Evolutionary conservation across 73 alveolate genomes (phyloP), one percentile per base, ranked within the genome.

Genomic region (Tetrahymena borealis): DNA sequence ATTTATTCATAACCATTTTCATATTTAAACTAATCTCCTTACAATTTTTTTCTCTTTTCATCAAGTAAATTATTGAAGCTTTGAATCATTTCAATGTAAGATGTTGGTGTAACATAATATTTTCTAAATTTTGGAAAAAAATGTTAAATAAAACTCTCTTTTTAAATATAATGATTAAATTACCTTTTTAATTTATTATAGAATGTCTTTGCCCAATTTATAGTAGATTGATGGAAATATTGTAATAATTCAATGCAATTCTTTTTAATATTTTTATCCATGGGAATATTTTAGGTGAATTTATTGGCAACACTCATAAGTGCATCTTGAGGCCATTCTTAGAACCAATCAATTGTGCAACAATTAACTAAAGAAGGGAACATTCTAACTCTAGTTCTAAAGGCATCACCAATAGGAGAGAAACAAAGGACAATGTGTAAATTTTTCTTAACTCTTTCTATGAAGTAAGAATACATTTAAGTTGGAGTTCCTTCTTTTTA

Each of bases 321-420:
- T 12, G 99, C 99, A 60, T 97, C 99, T 97, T 97, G 98, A 16
- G 99, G 99, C 99, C 99, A 97, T 94, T 96, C 98, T 93, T 97
- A 93, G 92, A 97, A 96, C 99, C 98, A 97, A 95, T 97, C 99
- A 78, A 98, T 97, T 85, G 99, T 98, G 96, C 99, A 98, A 95
- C 99, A 98, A 91, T 98, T 98, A 36, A 98, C 99, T 60, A 98
- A 97, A 39, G 99, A 98, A 18, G 99, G 99, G 99, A 98, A 99
- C 98, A 97, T 99, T 91, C 99, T 98, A 15, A 98, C 96, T 78
- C 99, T 96, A 78, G 98, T 96, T 16, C 99, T 95, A 96, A 99
- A 99, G 28, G 98, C 97, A 41, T 97, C 98, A 33, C 99, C 99
- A 32, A 99, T 95, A 0, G 99, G 99, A 24, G 99, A 96, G 99